Conservation (phyloP, 2,329 filamentous ascomycete species). For the Hypomyces perniciosus region DNA sequence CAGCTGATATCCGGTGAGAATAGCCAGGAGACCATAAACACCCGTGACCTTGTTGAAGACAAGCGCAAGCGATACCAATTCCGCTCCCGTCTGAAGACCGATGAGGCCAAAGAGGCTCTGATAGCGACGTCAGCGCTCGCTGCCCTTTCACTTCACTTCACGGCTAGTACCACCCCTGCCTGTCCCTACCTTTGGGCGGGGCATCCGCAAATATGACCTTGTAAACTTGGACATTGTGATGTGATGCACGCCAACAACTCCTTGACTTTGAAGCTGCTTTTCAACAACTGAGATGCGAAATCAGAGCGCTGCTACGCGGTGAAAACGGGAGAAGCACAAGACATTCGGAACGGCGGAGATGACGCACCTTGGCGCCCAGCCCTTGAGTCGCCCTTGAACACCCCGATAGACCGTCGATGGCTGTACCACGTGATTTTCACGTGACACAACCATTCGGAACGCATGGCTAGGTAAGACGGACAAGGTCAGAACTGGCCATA, state of each 20-base stretch:
- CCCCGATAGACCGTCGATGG: background rate
- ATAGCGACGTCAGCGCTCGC: constrained; percentile 12
- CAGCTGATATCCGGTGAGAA: constrained; percentile 79
- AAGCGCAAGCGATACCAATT: constrained; percentile 75
- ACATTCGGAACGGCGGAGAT: constrained; percentile 13
- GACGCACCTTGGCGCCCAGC: constrained; percentile 8
- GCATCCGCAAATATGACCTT: constrained; percentile 32
- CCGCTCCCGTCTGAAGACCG: constrained; percentile 78
- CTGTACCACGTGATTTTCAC: background rate
- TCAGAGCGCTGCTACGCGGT: background rate
- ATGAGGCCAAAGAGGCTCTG: constrained; percentile 83
- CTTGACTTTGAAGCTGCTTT: background rate
- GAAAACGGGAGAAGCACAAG: constrained; percentile 1
- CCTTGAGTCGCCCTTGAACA: background rate
- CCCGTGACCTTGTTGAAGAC: constrained; percentile 91
- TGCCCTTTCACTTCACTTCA: background rate
- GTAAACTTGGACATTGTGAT: constrained; percentile 31
- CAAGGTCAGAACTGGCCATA: too few species aligned
- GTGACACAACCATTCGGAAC: too few species aligned
- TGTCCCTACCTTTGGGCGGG: constrained; percentile 34
- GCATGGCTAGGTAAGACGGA: too few species aligned
- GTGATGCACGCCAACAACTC: background rate
- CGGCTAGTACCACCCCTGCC: background rate
- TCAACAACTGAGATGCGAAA: background rate
- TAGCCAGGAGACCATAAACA: constrained; percentile 81